Evolutionary conservation across 371 early-diverging fungal genomes (phyloP).

Genomic region (Mycotypha africana): DNA sequence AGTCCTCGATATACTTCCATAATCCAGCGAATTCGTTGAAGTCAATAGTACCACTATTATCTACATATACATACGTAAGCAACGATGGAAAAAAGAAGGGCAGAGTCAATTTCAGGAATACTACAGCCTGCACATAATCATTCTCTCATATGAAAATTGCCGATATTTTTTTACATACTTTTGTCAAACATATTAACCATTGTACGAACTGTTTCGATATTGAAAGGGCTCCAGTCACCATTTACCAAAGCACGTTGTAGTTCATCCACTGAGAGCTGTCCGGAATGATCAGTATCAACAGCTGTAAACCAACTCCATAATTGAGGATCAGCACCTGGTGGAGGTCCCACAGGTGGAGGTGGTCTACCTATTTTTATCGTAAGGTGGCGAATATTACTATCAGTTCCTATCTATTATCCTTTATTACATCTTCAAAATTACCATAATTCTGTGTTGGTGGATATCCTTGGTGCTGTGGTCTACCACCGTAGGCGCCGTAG

Average conservation of each 20-base stretch:
- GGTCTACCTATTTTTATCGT: conserved; percentile 6
- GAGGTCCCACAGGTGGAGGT: conserved; percentile 3
- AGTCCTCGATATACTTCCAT: conserved; percentile 67
- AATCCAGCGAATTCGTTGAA: conserved; percentile 78
- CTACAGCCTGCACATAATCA: neutral
- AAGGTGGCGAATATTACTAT: neutral
- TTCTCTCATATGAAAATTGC: too few relatives aligned
- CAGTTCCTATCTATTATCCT: too few relatives aligned
- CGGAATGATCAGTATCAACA: conserved; percentile 57
- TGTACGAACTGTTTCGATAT: conserved; percentile 54
- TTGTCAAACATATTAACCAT: conserved; percentile 72
- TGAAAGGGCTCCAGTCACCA: conserved; percentile 63
- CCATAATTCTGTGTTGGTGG: conserved; percentile 13
- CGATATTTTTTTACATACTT: too few relatives aligned
- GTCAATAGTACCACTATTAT: conserved; percentile 61
- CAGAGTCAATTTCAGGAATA: too few relatives aligned
- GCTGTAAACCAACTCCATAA: conserved; percentile 70
- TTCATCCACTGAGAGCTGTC: conserved; percentile 46
- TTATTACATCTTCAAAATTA: neutral
- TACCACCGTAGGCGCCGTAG: neutral
- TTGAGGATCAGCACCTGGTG: conserved; percentile 46
- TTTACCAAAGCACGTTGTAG: conserved; percentile 59
- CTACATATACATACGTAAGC: conserved; percentile 6
- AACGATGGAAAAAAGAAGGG: too few relatives aligned
- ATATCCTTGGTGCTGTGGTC: neutral